phyloP scores from a whole-genome alignment of 208 protist species.

The Acanthamoeba culbertsoni region DNA sequence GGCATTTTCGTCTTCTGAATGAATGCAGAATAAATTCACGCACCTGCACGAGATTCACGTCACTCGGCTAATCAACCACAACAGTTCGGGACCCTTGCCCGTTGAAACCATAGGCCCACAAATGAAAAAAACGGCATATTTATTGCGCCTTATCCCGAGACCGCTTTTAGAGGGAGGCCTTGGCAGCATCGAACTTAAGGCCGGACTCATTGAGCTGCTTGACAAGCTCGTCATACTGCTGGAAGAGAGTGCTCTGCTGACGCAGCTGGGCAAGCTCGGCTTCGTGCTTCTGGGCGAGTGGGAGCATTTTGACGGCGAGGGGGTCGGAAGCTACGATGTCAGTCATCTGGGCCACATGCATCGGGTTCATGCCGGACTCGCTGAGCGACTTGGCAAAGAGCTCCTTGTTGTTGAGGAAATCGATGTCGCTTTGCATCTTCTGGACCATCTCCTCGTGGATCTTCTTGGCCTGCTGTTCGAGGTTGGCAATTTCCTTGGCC shows the following conservation, averaged over 20 bases:
- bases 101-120: too few species aligned
- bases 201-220: neutral
- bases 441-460: neutral
- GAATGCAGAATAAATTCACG: too few species aligned
- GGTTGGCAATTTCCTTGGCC: neutral
- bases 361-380: neutral
- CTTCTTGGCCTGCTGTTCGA: neutral
- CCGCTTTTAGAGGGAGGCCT: slow-evolving; percentile 38
- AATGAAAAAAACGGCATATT: too few species aligned
- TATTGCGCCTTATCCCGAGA: too few species aligned
- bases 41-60: too few species aligned
- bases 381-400: neutral
- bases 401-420: slow-evolving; percentile 2
- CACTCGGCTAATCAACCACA: too few species aligned
- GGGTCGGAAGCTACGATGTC: slow-evolving; percentile 35
- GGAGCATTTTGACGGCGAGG: neutral
- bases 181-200: slow-evolving; percentile 11
- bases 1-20: neutral
- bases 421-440: neutral
- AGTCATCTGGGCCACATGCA: neutral
- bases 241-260: neutral
- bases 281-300: neutral
- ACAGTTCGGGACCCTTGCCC: too few species aligned
- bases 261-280: neutral
- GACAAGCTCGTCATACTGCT: neutral